Evolutionary conservation across 371 early-diverging fungal species (phyloP), one percentile per base, ranked within the genome.

Genomic region (Circinella minor): DNA sequence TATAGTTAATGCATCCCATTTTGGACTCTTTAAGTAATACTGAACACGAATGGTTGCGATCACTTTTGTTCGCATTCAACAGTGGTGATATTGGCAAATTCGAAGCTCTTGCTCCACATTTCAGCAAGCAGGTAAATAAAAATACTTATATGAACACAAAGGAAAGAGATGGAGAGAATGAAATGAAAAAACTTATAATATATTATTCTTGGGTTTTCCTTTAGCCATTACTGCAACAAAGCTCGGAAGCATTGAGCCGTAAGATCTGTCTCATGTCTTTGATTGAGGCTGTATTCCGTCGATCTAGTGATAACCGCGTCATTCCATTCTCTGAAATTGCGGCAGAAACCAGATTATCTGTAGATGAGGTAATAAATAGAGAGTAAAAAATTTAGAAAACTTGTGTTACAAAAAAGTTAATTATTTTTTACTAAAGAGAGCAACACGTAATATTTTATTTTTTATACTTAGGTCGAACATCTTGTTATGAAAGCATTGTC

Each of bases 191-290:
- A 60, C 6, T 36, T n/a, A 36, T 17, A 15, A 63, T 15, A 46
- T 48, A 18, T n/a, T n/a, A 20, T 11, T 43, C 9, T 9, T 43
- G 43, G 69, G 57, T 55, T 17, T 67, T 63, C 46, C 46, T 61
- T 57, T 71, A 13, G 89, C 91, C 92, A 34, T 79, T 97, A 67
- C 86, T 98, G 68, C 88, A 91, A 69, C 83, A 89, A 69, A 86
- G 91, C 64, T 80, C 91, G 34, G 85, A 86, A 27, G 89, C 92
- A 54, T 78, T 98, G 67, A 89, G 92, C 66, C 95, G 96, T 81
- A 99, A 99, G 84, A 93, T 99, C 60, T 93, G 98, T 66, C 85
- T 98, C 70, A 98, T 98, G 97, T 92, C 98, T 0, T 85, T 99
- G 63, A 94, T 98, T 69, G 98, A 98, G 78, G 84, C 91, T 1